Conservation (phyloP, 164 flowering plant species). For the Dillenia suffruticosa region DNA sequence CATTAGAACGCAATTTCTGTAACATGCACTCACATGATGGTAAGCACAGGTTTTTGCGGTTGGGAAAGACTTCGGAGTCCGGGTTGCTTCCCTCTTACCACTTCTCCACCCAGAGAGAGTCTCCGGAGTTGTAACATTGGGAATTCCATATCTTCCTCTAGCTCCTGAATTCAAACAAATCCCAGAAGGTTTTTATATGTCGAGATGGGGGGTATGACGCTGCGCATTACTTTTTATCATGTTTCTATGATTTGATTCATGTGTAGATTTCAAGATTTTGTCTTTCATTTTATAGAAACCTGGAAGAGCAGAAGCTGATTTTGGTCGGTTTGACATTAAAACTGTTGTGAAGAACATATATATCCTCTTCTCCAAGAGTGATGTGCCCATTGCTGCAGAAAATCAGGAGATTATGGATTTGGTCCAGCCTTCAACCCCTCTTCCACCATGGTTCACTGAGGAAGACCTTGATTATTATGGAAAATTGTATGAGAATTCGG, state of each 20-base stretch:
- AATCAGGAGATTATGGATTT: slow-evolving; percentile 69
- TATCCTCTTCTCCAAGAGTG: slow-evolving; percentile 51
- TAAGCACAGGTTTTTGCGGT: slow-evolving; percentile 13
- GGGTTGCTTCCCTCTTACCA: slow-evolving; percentile 11
- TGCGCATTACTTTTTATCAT: too few species aligned
- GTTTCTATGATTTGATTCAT: too few species aligned
- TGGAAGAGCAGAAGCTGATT: slow-evolving; percentile 79
- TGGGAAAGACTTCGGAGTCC: slow-evolving; percentile 38
- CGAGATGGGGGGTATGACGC: too few species aligned
- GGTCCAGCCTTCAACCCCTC: slow-evolving; percentile 50
- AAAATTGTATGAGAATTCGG: slow-evolving; percentile 53
- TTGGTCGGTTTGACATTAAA: slow-evolving; percentile 55
- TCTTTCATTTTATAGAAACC: slow-evolving; percentile 37
- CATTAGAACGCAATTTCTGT: too few species aligned
- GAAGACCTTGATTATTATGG: slow-evolving; percentile 54
- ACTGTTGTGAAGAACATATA: slow-evolving; percentile 52
- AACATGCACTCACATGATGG: too few species aligned
- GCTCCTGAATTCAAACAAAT: too few species aligned
- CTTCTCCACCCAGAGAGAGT: slow-evolving; percentile 29
- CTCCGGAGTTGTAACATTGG: slow-evolving; percentile 15
- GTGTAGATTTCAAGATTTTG: too few species aligned
- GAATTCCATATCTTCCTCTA: too few species aligned
- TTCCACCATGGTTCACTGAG: slow-evolving; percentile 67
- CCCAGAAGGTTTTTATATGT: too few species aligned
- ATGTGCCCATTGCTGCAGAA: slow-evolving; percentile 50